Conservation (phyloP, 2,329 filamentous ascomycete genomes). For the Alternaria postmessia region DNA sequence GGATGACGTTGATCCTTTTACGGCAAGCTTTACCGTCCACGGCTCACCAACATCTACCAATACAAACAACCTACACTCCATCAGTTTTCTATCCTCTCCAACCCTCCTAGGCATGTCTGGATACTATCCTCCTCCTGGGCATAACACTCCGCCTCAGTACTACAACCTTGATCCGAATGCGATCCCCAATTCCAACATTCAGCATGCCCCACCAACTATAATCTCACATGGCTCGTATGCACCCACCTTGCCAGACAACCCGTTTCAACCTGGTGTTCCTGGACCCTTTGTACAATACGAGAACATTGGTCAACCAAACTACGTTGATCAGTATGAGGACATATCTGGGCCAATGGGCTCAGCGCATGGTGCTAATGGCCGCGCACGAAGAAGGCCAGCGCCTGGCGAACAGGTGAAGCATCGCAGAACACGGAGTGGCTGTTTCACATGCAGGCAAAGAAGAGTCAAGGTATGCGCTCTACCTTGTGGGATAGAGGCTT, state of each 20-base stretch:
- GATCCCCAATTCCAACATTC: constrained; percentile 31
- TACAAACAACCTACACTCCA: constrained; percentile 26
- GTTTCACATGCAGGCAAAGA: constrained; percentile 87
- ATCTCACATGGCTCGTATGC: constrained; percentile 39
- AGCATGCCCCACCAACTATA: constrained; percentile 40
- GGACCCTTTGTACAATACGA: constrained; percentile 47
- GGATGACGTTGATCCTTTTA: constrained; percentile 51
- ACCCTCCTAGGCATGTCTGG: constrained; percentile 45
- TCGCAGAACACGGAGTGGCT: constrained; percentile 89
- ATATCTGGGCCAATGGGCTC: constrained; percentile 35
- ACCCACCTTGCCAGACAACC: constrained; percentile 41
- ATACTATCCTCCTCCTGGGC: constrained; percentile 45
- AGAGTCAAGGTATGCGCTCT: constrained; percentile 72
- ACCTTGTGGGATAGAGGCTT: not conserved
- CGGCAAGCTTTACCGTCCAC: constrained; percentile 33
- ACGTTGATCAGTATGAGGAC: constrained; percentile 50
- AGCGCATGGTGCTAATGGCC: constrained; percentile 37
- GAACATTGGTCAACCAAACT: constrained; percentile 42
- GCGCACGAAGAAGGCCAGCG: constrained; percentile 41
- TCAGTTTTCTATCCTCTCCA: constrained; percentile 27
- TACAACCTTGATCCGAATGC: constrained; percentile 45
- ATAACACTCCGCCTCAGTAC: constrained; percentile 46
- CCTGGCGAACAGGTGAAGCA: constrained; percentile 82
- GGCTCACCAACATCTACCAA: constrained; percentile 29
- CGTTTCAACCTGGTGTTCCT: constrained; percentile 41